Conservation (phyloP, 176 grass and related monocot species). For the Oryza punctata region DNA sequence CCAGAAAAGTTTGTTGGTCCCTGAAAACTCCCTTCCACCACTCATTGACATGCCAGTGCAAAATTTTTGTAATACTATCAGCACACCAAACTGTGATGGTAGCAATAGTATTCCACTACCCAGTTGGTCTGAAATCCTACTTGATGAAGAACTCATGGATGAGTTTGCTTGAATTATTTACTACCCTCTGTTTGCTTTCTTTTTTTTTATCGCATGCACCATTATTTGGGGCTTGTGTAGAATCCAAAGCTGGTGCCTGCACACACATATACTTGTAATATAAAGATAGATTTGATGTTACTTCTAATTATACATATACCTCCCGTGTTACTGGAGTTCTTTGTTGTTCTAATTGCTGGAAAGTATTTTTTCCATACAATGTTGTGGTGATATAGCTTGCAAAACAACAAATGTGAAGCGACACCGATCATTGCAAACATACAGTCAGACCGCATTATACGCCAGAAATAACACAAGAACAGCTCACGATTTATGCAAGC, state of each 20-base stretch:
- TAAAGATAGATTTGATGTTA: slow-evolving; percentile 36
- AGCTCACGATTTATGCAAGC: not conserved
- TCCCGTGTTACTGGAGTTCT: slow-evolving; percentile 14
- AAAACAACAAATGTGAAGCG: not conserved
- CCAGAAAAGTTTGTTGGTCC: slow-evolving; percentile 29
- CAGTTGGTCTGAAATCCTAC: slow-evolving; percentile 61
- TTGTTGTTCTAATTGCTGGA: not conserved
- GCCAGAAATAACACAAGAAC: not conserved
- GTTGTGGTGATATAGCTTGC: not conserved
- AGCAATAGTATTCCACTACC: slow-evolving; percentile 39
- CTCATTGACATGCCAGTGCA: slow-evolving; percentile 50
- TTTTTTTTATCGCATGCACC: slow-evolving; percentile 39
- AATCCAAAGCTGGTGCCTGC: slow-evolving; percentile 29
- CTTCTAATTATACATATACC: not conserved
- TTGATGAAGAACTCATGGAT: slow-evolving; percentile 60
- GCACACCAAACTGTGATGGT: slow-evolving; percentile 41
- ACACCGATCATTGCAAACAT: not conserved
- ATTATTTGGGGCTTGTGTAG: slow-evolving; percentile 6
- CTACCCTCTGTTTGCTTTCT: slow-evolving; percentile 32
- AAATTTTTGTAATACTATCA: slow-evolving; percentile 48
- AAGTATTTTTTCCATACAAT: slow-evolving; percentile 21
- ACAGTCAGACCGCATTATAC: not conserved
- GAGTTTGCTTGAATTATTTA: slow-evolving; percentile 44
- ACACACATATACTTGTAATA: slow-evolving; percentile 48
- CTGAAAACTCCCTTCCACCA: slow-evolving; percentile 54